Percentiles rank a stretch among this genome's conserved stretches.
These are phyloP conservation scores for Emergomyces orientalis DNA, from an alignment of 2,329 filamentous ascomycete genomes.

Conservation along the genomic window DNA sequence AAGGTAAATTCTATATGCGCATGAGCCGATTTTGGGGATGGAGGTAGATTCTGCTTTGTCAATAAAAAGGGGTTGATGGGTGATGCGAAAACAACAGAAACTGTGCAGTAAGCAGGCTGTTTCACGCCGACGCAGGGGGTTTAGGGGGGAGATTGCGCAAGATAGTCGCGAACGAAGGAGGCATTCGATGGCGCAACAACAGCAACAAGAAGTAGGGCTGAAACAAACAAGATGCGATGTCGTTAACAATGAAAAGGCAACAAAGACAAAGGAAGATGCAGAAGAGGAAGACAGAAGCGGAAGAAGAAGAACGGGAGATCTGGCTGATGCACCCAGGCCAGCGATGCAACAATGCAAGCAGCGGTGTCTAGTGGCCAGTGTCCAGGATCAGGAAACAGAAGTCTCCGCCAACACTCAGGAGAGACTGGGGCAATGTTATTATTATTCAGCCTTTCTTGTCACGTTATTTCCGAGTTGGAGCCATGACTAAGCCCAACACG, in stretches of 20 bases:
- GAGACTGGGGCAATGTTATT: neutral
- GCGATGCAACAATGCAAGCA: neutral
- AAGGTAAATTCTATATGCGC: neutral
- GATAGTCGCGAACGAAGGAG: neutral
- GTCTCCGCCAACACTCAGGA: neutral
- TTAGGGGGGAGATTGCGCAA: neutral
- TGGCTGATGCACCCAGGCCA: neutral
- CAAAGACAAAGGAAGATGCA: neutral
- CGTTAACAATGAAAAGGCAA: neutral
- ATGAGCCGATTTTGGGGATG: neutral
- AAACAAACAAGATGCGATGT: neutral
- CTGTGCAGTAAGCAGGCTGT: neutral
- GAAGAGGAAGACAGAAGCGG: neutral
- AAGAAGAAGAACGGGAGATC: neutral
- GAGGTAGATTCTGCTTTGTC: neutral
- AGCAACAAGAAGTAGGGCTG: neutral
- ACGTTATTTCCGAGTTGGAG: neutral
- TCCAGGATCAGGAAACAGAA: neutral
- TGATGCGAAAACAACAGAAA: neutral
- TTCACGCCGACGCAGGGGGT: neutral
- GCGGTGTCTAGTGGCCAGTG: too few relatives aligned
- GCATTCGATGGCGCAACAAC: neutral
- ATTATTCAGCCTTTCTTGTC: neutral
- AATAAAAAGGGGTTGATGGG: neutral
- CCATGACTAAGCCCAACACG: neutral